These are phyloP conservation scores for Wickerhamiella musiphila DNA, from an alignment of 805 yeast genomes.

Conservation along the genomic window DNA sequence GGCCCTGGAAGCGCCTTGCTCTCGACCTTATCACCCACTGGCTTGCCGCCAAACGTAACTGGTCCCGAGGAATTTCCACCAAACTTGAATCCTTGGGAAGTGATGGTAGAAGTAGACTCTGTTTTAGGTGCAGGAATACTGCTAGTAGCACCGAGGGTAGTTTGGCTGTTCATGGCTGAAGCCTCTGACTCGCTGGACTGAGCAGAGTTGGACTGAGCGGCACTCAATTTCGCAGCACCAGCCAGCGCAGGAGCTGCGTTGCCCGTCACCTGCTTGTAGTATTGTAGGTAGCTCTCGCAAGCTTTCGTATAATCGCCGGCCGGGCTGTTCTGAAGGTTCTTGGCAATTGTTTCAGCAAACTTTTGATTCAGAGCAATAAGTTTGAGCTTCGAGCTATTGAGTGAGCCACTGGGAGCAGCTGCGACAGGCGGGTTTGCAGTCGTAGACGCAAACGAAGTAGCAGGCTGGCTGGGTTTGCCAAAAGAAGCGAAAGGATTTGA, in stretches of 20 bases:
- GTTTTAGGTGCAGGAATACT: neutral
- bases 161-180: neutral
- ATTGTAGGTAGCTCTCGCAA: conserved; percentile 12
- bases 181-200: neutral
- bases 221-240: neutral
- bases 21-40: conserved; percentile 6
- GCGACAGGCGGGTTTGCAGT: conserved; percentile 39
- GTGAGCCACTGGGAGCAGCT: conserved; percentile 18
- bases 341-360: conserved; percentile 10
- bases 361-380: conserved; percentile 10
- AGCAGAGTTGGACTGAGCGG: neutral
- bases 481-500: too few species aligned
- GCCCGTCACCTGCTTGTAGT: conserved; percentile 5
- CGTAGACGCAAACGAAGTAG: neutral
- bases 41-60: conserved; percentile 12
- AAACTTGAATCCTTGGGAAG: conserved; percentile 12
- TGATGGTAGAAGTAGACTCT: conserved; percentile 3
- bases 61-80: conserved; percentile 5
- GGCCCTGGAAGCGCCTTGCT: conserved; percentile 3
- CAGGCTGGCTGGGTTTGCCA: too few species aligned
- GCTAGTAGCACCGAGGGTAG: too few species aligned
- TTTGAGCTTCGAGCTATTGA: conserved; percentile 2
- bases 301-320: conserved; percentile 11
- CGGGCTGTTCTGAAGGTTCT: conserved; percentile 4
- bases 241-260: neutral